Base-by-base conservation (phyloP, 2,329 filamentous ascomycete genomes). In the Plectosphaerella cucumerina region DNA sequence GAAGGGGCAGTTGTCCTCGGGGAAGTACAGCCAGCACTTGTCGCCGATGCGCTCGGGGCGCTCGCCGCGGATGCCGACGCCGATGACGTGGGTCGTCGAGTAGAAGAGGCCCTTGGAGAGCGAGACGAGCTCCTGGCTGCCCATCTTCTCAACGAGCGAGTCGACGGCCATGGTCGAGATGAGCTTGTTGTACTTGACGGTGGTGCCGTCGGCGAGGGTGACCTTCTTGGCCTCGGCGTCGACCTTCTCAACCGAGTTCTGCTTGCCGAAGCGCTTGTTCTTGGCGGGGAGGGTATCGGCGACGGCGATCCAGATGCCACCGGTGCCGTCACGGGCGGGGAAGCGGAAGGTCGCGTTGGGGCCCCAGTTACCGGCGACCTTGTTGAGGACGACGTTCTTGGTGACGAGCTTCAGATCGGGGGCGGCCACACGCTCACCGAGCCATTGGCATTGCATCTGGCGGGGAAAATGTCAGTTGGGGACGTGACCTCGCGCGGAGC, bases 11-110 rank as follows among this genome's bases (percentile, higher is more conserved):
- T 99, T 87, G 72, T 96, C 88, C 73, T 99, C 94, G 56, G 94
- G 94, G 85, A 97, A 99, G 84, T 99, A 99, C 59, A 99, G 80
- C 92, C 94, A 99, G 85, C 94, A 99, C 83, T 97, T 99, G 79
- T 99, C 94, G 59, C 94, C 94, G 62, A 99, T 99, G 67, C 90
- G 88, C 72, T 96, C 91, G 37, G 94, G 94, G 60, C 94, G 90
- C 64, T 80, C 82, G 59, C 94, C 94, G 67, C 94, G 90, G 65
- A 99, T 81, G 74, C 94, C 94, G 57, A 99, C 89, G 72, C 94
- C 94, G 62, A 99, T 88, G 64, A 99, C 93, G 74, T 99, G 94
- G 51, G 94, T 99, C 62, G 89, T 92, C 49, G 92, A 97, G 81
- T 95, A 99, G 84, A 86, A 97, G 51, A 99, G 86, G 55, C 86